Percentiles rank a stretch among this genome's conserved stretches.
phyloP scores from a whole-genome alignment of 179 eudicot genomes.

The Patellifolia procumbens region DNA sequence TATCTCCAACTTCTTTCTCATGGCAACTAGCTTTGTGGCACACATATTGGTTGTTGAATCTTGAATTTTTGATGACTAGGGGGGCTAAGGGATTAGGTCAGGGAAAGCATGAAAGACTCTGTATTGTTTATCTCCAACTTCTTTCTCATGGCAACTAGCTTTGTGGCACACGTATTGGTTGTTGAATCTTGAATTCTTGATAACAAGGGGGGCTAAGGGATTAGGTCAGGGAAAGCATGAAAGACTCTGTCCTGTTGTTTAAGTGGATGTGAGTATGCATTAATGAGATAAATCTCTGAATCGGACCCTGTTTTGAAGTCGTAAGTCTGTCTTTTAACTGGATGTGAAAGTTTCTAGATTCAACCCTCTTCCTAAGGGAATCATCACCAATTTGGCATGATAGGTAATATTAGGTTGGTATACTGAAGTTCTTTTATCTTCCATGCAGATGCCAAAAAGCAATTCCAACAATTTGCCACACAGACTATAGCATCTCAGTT shows the following conservation, averaged over 20 bases:
- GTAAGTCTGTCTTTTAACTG: too few species aligned
- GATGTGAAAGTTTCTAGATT: too few species aligned
- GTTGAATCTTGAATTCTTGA: background rate
- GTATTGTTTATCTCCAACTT: too few species aligned
- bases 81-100: background rate
- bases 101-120: background rate
- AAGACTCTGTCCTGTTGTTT: background rate
- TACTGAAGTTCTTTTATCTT: background rate
- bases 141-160: background rate
- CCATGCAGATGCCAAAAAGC: conserved; percentile 92
- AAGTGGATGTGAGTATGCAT: background rate
- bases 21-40: background rate
- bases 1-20: background rate
- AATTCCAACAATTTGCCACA: conserved; percentile 89
- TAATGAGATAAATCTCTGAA: too few species aligned
- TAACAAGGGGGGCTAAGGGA: background rate
- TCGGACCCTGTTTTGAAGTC: too few species aligned
- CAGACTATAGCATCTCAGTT: conserved; percentile 83
- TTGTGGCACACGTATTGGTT: background rate
- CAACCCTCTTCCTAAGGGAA: background rate
- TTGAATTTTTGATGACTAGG: background rate
- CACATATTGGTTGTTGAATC: background rate
- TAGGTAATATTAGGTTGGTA: conserved; percentile 1
- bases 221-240: background rate
- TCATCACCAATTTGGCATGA: background rate